A percentile compares a stretch with the other conserved stretches of the same genome.
Evolutionary conservation across 2,329 filamentous ascomycete genomes (phyloP).

Genomic region (Penicillium sp.): DNA sequence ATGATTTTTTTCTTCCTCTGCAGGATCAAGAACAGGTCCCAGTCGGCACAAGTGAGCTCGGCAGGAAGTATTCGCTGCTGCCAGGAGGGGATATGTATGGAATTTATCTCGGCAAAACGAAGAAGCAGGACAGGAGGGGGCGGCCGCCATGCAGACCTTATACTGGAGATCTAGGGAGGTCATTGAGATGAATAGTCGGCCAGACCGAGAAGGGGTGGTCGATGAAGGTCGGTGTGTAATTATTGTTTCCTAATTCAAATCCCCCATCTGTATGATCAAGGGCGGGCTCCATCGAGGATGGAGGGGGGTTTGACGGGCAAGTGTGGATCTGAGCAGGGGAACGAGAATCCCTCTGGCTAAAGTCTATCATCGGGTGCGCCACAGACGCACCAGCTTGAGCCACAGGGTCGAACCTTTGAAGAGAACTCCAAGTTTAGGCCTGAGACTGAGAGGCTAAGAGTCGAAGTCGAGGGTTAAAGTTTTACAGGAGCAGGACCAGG

Average conservation of each 20-base stretch:
- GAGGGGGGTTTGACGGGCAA: conserved; percentile 10
- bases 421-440: background rate
- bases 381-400: conserved; percentile 8
- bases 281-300: conserved; percentile 20
- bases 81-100: too few relatives aligned
- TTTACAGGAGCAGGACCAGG: too few relatives aligned
- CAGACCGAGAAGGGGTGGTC: conserved; percentile 13
- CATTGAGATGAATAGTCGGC: conserved; percentile 6
- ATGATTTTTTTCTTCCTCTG: too few relatives aligned
- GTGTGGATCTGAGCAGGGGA: conserved; percentile 11
- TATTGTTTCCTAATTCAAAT: conserved; percentile 10
- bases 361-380: conserved; percentile 9
- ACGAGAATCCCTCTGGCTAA: conserved; percentile 13
- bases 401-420: conserved; percentile 1
- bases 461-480: too few relatives aligned
- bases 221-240: conserved; percentile 16
- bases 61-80: too few relatives aligned
- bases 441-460: too few relatives aligned
- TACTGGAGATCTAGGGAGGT: background rate
- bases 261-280: conserved; percentile 23
- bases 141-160: background rate
- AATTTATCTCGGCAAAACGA: too few relatives aligned
- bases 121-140: background rate
- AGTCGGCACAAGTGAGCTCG: too few relatives aligned
- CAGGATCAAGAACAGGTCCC: too few relatives aligned